phyloP scores from a whole-genome alignment of 306 rosid genomes.

The Prunus armeniaca region DNA sequence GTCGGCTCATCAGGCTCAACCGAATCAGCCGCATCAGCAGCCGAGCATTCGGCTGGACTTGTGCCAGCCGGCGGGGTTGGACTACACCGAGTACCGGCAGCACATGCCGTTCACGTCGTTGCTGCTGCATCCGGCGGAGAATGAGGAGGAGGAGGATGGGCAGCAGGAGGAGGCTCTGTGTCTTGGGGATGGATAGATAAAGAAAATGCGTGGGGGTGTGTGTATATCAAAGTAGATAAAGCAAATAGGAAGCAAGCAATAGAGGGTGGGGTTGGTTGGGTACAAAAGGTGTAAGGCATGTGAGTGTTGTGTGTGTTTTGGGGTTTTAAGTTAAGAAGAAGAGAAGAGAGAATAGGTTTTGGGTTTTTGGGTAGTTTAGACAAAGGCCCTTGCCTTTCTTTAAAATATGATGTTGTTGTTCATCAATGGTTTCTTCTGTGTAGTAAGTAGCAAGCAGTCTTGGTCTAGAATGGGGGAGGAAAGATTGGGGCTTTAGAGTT shows the following conservation, averaged over 20 bases:
- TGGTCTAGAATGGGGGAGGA: neutral
- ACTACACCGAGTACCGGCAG: conserved; percentile 44
- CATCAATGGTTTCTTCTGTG: neutral
- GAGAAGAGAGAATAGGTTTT: no score
- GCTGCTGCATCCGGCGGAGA: conserved; percentile 24
- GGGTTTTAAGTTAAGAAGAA: neutral
- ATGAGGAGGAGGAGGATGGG: conserved; percentile 32
- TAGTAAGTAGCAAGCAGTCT: neutral
- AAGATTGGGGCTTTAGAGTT: neutral
- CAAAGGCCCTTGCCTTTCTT: neutral
- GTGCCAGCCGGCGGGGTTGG: conserved; percentile 44
- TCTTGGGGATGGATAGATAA: conserved; percentile 37
- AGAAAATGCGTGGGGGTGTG: neutral
- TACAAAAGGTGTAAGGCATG: neutral
- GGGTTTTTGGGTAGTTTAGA: neutral
- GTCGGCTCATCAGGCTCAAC: neutral
- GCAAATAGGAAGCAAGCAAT: neutral
- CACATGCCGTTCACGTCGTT: conserved; percentile 82
- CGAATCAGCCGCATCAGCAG: conserved; percentile 19
- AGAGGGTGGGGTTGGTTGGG: neutral
- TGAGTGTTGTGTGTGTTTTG: neutral
- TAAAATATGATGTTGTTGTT: neutral
- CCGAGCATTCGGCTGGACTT: conserved; percentile 66
- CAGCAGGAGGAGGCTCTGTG: conserved; percentile 42
- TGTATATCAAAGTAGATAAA: neutral